Percentiles rank a stretch among this genome's conserved stretches.
Evolutionary conservation across 1,139 yeast species (phyloP).

Genomic region (Geotrichum australiense): DNA sequence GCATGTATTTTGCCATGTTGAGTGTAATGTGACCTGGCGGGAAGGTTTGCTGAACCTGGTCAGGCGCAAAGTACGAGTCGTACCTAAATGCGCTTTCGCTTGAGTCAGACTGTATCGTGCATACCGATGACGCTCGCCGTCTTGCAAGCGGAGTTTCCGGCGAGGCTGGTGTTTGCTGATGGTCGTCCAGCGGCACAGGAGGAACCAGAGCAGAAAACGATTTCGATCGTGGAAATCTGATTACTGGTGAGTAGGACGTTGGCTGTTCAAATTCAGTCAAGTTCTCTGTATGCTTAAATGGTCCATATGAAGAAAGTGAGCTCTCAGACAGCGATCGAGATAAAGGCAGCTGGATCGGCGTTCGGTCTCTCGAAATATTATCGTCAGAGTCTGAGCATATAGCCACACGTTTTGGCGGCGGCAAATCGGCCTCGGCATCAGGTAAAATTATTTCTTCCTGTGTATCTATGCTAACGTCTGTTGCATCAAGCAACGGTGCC

Average conservation of each 20-base stretch:
- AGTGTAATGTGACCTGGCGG: slow-evolving; percentile 29
- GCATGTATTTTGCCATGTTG: slow-evolving; percentile 31
- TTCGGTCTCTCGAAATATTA: background rate
- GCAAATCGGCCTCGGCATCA: slow-evolving; percentile 3
- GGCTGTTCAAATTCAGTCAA: slow-evolving; percentile 8
- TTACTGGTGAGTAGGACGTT: background rate
- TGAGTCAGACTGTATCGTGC: slow-evolving; percentile 12
- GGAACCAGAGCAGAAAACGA: slow-evolving; percentile 13
- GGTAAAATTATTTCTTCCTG: background rate
- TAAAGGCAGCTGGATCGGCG: slow-evolving; percentile 1
- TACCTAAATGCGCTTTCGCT: slow-evolving; percentile 14
- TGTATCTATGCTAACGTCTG: slow-evolving; percentile 1
- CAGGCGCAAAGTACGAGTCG: slow-evolving; percentile 15
- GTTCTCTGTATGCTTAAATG: slow-evolving; percentile 14
- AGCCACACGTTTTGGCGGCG: slow-evolving; percentile 5
- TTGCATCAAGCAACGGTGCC: slow-evolving; percentile 3
- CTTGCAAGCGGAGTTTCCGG: background rate
- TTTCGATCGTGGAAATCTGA: slow-evolving; percentile 9
- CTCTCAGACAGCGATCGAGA: slow-evolving; percentile 10
- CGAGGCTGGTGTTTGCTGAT: background rate
- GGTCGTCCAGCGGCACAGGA: slow-evolving; percentile 10
- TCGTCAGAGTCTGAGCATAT: slow-evolving; percentile 11
- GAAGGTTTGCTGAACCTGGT: slow-evolving; percentile 18
- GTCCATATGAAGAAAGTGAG: slow-evolving; percentile 7
- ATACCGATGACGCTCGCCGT: slow-evolving; percentile 19